phyloP scores from a whole-genome alignment of 2,329 filamentous ascomycete species.

The Ophiostoma australiae region DNA sequence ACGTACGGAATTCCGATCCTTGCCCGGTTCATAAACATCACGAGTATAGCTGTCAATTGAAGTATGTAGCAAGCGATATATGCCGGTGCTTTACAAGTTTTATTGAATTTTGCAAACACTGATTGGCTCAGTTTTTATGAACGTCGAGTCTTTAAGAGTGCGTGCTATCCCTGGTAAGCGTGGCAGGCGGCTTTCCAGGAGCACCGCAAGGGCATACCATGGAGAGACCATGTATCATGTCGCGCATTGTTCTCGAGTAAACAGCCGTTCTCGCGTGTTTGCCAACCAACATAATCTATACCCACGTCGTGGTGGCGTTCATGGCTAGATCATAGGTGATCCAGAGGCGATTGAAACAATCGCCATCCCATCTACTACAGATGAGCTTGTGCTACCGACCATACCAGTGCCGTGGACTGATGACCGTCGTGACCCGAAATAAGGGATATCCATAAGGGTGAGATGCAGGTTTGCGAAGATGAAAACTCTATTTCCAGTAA shows the following conservation, averaged over 20 bases:
- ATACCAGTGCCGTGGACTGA: not conserved
- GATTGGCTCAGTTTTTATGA: not conserved
- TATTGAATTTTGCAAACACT: not conserved
- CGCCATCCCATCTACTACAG: not conserved
- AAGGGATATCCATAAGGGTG: not conserved
- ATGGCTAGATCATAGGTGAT: not conserved
- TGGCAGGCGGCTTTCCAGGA: not conserved
- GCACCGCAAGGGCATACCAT: not conserved
- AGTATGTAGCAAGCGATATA: no score
- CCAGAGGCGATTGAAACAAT: not conserved
- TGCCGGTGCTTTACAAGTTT: not conserved
- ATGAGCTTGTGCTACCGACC: not conserved
- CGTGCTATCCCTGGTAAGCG: not conserved
- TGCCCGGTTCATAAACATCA: not conserved
- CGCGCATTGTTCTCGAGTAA: not conserved
- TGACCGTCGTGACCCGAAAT: not conserved
- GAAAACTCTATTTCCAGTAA: not conserved
- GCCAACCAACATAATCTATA: slow-evolving; percentile 2
- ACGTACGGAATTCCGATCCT: slow-evolving; percentile 27
- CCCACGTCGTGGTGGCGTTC: not conserved
- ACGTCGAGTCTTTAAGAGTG: not conserved
- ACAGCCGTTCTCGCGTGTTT: not conserved
- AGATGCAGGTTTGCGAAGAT: not conserved
- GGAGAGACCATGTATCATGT: not conserved
- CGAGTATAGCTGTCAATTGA: not conserved